Conservation (phyloP, 345 rosid genomes). For the Brassica cretica region DNA sequence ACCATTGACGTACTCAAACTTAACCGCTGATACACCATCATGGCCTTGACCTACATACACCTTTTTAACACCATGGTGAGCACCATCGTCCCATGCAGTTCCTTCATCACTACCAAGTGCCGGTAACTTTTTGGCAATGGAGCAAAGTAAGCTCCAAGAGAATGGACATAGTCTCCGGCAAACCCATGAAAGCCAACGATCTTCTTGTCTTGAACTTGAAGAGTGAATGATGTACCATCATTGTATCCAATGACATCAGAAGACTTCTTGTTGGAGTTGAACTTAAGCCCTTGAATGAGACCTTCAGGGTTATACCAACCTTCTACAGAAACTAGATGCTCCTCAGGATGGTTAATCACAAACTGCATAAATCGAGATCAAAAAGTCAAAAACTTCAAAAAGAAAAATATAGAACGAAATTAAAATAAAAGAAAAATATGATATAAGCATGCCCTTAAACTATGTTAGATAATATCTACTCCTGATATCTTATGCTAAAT, state of each 20-base stretch:
- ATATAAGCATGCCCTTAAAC: background rate
- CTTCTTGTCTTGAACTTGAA: conserved; percentile 28
- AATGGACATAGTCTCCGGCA: conserved; percentile 7
- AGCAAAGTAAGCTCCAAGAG: conserved; percentile 38
- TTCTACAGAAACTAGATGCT: conserved; percentile 26
- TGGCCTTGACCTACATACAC: conserved; percentile 32
- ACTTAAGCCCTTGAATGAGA: conserved; percentile 18
- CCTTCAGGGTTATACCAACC: conserved; percentile 32
- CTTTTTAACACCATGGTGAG: conserved; percentile 32
- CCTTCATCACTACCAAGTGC: conserved; percentile 33
- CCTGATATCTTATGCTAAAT: background rate
- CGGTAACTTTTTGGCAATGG: conserved; percentile 16
- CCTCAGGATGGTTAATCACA: conserved; percentile 37
- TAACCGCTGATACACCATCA: conserved; percentile 27
- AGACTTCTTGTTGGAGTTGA: conserved; percentile 26
- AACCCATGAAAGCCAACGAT: conserved; percentile 38
- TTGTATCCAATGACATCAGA: conserved; percentile 27
- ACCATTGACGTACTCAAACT: conserved; percentile 29
- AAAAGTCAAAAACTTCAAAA: background rate
- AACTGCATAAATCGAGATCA: conserved; percentile 20
- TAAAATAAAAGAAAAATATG: background rate
- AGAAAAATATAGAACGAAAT: background rate
- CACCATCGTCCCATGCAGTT: conserved; percentile 39
- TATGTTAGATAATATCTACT: background rate
- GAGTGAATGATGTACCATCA: conserved; percentile 23